A percentile compares a stretch with the other conserved stretches of the same genome.
Conservation (phyloP, 2,329 filamentous ascomycete genomes). For the Hypoxylon sp. region DNA sequence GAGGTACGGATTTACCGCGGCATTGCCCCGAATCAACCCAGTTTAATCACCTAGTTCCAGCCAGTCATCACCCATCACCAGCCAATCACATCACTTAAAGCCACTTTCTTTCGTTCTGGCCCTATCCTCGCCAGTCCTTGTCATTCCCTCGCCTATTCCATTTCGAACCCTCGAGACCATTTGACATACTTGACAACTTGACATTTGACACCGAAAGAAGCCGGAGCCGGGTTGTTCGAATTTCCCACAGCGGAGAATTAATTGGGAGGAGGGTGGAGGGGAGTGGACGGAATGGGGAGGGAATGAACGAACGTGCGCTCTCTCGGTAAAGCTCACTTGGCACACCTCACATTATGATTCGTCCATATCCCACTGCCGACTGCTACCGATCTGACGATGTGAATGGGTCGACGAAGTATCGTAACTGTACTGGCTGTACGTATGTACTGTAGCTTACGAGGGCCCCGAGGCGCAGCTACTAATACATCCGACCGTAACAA, state of each 20-base stretch:
- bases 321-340: constrained; percentile 40
- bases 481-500: constrained; percentile 28
- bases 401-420: constrained; percentile 31
- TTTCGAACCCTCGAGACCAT: constrained; percentile 9
- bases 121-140: neutral
- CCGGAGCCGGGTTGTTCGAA: constrained; percentile 37
- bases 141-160: no score
- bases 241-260: constrained; percentile 23
- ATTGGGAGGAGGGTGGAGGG: constrained; percentile 1
- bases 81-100: constrained; percentile 29
- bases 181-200: no score
- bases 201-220: constrained; percentile 42
- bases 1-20: constrained; percentile 45
- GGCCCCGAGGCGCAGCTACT: constrained; percentile 37
- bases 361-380: constrained; percentile 36
- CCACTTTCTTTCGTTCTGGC: constrained; percentile 11
- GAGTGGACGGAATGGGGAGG: neutral
- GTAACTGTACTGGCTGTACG: constrained; percentile 2
- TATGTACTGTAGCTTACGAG: constrained; percentile 24
- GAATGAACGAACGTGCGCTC: constrained; percentile 16
- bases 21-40: constrained; percentile 32
- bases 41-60: no score
- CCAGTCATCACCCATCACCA: no score
- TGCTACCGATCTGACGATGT: constrained; percentile 35
- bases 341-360: constrained; percentile 34